phyloP scores from a whole-genome alignment of 176 grass and related monocot species.

The Luzula sylvatica region DNA sequence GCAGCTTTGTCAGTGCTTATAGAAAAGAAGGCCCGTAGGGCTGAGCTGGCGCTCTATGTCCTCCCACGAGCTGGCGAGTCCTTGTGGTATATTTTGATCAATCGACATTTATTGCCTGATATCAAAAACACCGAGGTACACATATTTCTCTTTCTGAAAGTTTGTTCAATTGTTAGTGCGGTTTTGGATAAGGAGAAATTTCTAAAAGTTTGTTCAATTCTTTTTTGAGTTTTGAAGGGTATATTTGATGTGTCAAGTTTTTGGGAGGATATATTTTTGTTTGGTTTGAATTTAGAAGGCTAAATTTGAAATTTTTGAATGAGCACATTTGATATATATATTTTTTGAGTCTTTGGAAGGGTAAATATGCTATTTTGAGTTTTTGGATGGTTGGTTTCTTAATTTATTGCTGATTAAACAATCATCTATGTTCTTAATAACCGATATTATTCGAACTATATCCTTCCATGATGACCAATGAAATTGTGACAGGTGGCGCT shows the following conservation, averaged over 20 bases:
- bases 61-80: slow-evolving; percentile 91
- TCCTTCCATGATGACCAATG: neutral
- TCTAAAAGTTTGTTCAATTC: too few relatives aligned
- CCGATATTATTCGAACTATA: too few relatives aligned
- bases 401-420: too few relatives aligned
- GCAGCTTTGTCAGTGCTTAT: slow-evolving; percentile 84
- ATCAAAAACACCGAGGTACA: slow-evolving; percentile 85
- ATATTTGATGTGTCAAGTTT: neutral
- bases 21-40: slow-evolving; percentile 90
- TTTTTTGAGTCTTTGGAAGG: too few relatives aligned
- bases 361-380: too few relatives aligned
- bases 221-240: neutral
- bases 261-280: too few relatives aligned
- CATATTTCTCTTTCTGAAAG: neutral
- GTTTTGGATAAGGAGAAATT: too few relatives aligned
- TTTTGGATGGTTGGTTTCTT: too few relatives aligned
- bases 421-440: too few relatives aligned
- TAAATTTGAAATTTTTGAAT: neutral
- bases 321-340: too few relatives aligned
- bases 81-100: slow-evolving; percentile 85
- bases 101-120: slow-evolving; percentile 72
- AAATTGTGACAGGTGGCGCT: slow-evolving; percentile 65
- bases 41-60: slow-evolving; percentile 90
- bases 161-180: too few relatives aligned
- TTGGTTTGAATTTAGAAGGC: too few relatives aligned